Evolutionary conservation across 192 early-diverging fungal species (phyloP).

Genomic region (Rhizoclosmatium sp.): DNA sequence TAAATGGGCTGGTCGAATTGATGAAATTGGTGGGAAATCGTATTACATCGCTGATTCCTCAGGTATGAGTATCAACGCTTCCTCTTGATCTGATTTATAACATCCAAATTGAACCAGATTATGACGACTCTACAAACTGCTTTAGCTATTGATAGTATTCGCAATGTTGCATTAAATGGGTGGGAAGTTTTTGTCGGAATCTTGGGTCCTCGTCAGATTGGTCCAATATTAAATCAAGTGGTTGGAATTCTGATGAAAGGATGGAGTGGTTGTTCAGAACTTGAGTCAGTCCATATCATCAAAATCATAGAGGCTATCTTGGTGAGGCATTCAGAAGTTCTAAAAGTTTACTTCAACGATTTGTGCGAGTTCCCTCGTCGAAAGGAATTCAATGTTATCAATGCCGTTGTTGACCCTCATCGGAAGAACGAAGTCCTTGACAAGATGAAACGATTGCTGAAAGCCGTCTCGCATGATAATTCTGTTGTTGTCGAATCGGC

Average conservation of each 20-base stretch:
- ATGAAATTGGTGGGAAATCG: conserved; percentile 44
- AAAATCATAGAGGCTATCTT: conserved; percentile 48
- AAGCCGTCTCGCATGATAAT: conserved; percentile 49
- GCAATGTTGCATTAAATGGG: conserved; percentile 37
- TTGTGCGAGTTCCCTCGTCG: conserved; percentile 41
- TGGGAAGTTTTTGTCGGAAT: conserved; percentile 51
- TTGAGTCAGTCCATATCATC: conserved; percentile 23
- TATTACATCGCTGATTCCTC: conserved; percentile 40
- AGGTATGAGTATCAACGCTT: conserved; percentile 28
- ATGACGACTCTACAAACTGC: conserved; percentile 53
- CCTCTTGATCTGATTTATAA: neutral
- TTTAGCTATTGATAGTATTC: conserved; percentile 34
- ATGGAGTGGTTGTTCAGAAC: conserved; percentile 32
- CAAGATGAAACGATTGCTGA: conserved; percentile 38
- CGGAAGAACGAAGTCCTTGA: neutral
- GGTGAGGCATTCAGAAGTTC: conserved; percentile 15
- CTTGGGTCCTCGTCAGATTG: conserved; percentile 33
- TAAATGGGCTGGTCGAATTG: conserved; percentile 41
- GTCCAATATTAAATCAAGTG: conserved; percentile 43
- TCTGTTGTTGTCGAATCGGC: conserved; percentile 37
- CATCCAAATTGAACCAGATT: conserved; percentile 33
- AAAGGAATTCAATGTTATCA: conserved; percentile 34
- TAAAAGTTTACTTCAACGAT: conserved; percentile 24
- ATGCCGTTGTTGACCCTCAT: conserved; percentile 19
- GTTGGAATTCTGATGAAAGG: conserved; percentile 35